Conservation (phyloP, 225 moss, liverwort and hornwort genomes). For the Physcomitrium patens region DNA sequence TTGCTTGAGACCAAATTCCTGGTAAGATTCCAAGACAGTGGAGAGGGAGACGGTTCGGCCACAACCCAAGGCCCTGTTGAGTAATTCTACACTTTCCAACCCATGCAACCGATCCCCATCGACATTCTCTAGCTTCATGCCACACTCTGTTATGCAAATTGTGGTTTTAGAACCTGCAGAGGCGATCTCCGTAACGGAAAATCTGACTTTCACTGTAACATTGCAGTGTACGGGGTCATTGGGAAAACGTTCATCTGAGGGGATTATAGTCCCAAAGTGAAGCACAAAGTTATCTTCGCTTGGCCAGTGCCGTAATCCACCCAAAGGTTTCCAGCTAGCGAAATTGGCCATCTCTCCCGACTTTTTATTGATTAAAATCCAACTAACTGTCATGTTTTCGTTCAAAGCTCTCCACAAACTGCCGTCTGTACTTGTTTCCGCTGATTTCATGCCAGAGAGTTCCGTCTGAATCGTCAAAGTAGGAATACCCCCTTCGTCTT, state of each 20-base stretch:
- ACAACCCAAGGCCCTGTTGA: constrained; percentile 50
- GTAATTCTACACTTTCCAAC: constrained; percentile 45
- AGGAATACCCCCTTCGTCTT: constrained; percentile 31
- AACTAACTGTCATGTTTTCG: constrained; percentile 62
- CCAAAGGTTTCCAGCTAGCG: constrained; percentile 61
- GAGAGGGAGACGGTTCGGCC: constrained; percentile 44
- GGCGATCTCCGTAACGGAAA: neutral
- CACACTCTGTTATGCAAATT: constrained; percentile 56
- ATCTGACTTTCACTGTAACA: constrained; percentile 54
- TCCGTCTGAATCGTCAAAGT: constrained; percentile 43
- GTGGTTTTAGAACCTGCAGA: constrained; percentile 26
- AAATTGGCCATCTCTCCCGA: constrained; percentile 62
- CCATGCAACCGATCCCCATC: constrained; percentile 54
- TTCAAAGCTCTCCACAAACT: constrained; percentile 63
- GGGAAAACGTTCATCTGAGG: constrained; percentile 24
- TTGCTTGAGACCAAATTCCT: neutral
- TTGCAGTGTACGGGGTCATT: constrained; percentile 45
- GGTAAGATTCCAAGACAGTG: constrained; percentile 50
- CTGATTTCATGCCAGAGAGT: constrained; percentile 43
- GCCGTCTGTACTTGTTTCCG: constrained; percentile 54
- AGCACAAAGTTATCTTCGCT: constrained; percentile 59
- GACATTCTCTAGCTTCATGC: constrained; percentile 63
- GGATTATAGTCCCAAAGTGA: constrained; percentile 62
- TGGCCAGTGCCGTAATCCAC: constrained; percentile 61
- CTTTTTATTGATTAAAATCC: constrained; percentile 63